A percentile compares a stretch with the other conserved stretches of the same genome.
Evolutionary conservation across 2,329 filamentous ascomycete species (phyloP).

Genomic region (Ceratocystis papillata): DNA sequence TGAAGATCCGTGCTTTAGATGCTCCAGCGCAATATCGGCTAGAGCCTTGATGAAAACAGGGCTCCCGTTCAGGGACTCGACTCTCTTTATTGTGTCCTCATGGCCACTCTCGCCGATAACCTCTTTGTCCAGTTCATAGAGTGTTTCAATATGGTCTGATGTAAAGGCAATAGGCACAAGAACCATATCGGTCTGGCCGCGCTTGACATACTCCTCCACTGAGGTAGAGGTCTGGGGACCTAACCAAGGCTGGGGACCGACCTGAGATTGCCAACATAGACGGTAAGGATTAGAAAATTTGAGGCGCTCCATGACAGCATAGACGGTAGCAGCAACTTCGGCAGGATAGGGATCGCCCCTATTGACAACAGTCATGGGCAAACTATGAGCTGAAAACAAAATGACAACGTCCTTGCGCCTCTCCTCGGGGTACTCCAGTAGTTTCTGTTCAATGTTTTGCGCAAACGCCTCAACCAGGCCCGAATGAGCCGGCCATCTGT

Average conservation of each 20-base stretch:
- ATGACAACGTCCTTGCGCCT: conserved; percentile 70
- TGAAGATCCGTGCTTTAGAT: conserved; percentile 54
- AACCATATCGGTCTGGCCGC: conserved; percentile 82
- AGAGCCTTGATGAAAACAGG: conserved; percentile 82
- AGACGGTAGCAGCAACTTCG: conserved; percentile 89
- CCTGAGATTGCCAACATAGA: conserved; percentile 95
- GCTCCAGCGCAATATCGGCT: conserved; percentile 72
- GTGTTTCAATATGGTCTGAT: conserved; percentile 96
- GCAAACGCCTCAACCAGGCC: conserved; percentile 89
- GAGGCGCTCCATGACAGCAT: conserved; percentile 89
- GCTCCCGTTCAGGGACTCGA: conserved; percentile 84
- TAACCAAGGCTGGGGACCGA: conserved; percentile 89
- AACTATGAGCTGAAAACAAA: conserved; percentile 86
- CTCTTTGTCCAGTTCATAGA: conserved; percentile 88
- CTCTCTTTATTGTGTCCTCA: conserved; percentile 71
- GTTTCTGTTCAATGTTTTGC: conserved; percentile 75
- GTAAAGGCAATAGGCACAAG: conserved; percentile 95
- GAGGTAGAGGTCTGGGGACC: conserved; percentile 86
- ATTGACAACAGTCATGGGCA: conserved; percentile 97
- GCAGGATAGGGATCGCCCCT: conserved; percentile 89
- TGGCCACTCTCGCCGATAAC: conserved; percentile 81
- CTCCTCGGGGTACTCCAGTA: conserved; percentile 74
- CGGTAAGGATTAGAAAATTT: conserved; percentile 84
- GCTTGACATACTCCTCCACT: conserved; percentile 77
- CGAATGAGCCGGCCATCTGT: conserved; percentile 87